A percentile compares a stretch with the other conserved stretches of the same genome.
These are phyloP conservation scores for Ophiostoma fasciatum DNA, from an alignment of 2,329 filamentous ascomycete genomes.

Conservation along the genomic window DNA sequence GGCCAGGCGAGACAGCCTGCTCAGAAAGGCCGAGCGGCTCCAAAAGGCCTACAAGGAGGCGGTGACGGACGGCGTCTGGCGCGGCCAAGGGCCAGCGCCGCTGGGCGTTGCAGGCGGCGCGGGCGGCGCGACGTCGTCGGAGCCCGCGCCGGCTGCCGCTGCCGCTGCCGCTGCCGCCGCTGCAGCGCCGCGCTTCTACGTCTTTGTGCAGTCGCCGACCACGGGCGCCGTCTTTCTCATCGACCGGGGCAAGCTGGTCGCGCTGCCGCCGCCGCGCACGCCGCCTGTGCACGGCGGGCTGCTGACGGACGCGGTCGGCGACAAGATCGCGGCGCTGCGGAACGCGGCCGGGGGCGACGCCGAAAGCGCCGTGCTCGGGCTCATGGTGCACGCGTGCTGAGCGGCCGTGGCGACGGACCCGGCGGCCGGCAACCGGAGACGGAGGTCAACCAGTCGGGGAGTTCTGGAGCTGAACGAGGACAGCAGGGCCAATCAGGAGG, in stretches of 20 bases:
- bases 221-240: not conserved
- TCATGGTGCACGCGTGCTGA: not conserved
- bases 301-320: not conserved
- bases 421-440: no score
- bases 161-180: not conserved
- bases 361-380: not conserved
- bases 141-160: not conserved
- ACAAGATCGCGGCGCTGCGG: not conserved
- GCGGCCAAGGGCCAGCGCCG: not conserved
- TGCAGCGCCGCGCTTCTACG: not conserved
- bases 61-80: not conserved
- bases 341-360: not conserved
- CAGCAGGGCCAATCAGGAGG: no score
- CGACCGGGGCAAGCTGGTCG: not conserved
- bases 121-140: no score
- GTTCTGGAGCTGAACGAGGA: no score
- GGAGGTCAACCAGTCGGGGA: no score
- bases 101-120: no score
- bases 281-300: not conserved
- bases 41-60: conserved; percentile 1
- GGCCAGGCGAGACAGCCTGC: not conserved
- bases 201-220: not conserved
- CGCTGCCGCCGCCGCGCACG: not conserved
- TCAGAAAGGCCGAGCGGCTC: conserved; percentile 2
- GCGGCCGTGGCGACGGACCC: no score